Evolutionary conservation across 2,329 filamentous ascomycete species (phyloP).

Genomic region (Phoma sp.): DNA sequence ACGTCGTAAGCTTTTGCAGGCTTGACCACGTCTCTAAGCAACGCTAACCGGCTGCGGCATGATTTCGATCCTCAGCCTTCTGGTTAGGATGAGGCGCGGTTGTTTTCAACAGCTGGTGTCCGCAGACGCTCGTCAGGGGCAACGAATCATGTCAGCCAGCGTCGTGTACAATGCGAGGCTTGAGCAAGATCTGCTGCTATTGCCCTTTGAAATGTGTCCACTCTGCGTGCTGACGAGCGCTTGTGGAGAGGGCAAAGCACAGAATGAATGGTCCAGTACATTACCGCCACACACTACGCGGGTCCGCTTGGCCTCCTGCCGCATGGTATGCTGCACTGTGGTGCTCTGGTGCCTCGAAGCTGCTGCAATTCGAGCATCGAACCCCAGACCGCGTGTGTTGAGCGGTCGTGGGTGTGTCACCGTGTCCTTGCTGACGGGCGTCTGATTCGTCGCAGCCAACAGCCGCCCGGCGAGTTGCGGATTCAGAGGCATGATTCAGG

Average conservation of each 20-base stretch:
- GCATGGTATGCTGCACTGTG: conserved; percentile 19
- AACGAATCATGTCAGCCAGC: conserved; percentile 20
- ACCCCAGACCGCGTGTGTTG: conserved; percentile 29
- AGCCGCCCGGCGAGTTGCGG: conserved; percentile 36
- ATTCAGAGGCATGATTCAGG: conserved; percentile 31
- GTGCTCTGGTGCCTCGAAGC: conserved; percentile 32
- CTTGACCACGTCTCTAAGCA: conserved; percentile 20
- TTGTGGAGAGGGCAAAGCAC: conserved; percentile 22
- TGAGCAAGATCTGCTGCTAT: conserved; percentile 21
- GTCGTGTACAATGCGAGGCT: conserved; percentile 26
- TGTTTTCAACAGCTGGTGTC: conserved; percentile 26
- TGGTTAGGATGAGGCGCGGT: conserved; percentile 38
- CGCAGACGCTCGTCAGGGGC: conserved; percentile 14
- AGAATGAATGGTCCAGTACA: conserved; percentile 18
- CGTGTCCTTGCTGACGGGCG: conserved; percentile 20
- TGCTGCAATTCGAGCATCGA: conserved; percentile 42
- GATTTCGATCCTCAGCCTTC: conserved; percentile 31
- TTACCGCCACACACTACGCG: conserved; percentile 24
- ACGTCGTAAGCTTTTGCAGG: conserved; percentile 44
- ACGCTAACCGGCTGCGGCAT: conserved; percentile 29
- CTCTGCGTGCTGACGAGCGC: conserved; percentile 32
- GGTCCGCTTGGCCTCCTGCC: conserved; percentile 14
- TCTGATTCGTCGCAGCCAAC: conserved; percentile 29
- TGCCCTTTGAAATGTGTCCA: conserved; percentile 29
- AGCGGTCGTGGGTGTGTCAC: conserved; percentile 34